A percentile compares a stretch with the other conserved stretches of the same genome.
Evolutionary conservation across 2,329 filamentous ascomycete genomes (phyloP).

Genomic region (Atkinsonella texensis): DNA sequence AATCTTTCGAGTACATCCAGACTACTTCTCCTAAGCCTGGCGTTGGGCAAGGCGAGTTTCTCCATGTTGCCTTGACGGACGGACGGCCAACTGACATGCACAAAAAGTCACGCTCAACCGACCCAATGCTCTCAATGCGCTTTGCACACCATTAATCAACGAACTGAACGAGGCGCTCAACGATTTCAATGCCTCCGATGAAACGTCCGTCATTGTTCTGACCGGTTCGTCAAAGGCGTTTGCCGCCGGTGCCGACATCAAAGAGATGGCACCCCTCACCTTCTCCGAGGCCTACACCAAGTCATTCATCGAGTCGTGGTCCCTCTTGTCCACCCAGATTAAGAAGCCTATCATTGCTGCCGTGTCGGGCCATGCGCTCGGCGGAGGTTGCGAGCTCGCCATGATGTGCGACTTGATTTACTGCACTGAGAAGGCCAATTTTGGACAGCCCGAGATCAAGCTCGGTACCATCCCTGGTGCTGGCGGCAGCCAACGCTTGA

Average conservation of each 20-base stretch:
- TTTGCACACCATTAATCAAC: slow-evolving; percentile 78
- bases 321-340: slow-evolving; percentile 65
- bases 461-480: slow-evolving; percentile 86
- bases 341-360: slow-evolving; percentile 93
- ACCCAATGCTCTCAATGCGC: slow-evolving; percentile 88
- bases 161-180: slow-evolving; percentile 75
- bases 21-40: slow-evolving; percentile 76
- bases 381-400: slow-evolving; percentile 90
- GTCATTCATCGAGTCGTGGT: slow-evolving; percentile 96
- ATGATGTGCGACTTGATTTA: slow-evolving; percentile 97
- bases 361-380: slow-evolving; percentile 87
- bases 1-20: slow-evolving; percentile 67
- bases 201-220: slow-evolving; percentile 66
- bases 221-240: slow-evolving; percentile 87
- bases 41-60: slow-evolving; percentile 65
- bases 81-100: slow-evolving; percentile 4
- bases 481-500: slow-evolving; percentile 81
- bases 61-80: not conserved
- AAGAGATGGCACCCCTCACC: slow-evolving; percentile 90
- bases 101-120: slow-evolving; percentile 75
- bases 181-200: slow-evolving; percentile 56
- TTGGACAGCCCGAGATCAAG: slow-evolving; percentile 96
- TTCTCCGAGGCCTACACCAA: slow-evolving; percentile 79
- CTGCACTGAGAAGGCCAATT: slow-evolving; percentile 73
- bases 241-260: slow-evolving; percentile 94